Base-by-base conservation (phyloP, 768 basidiomycete species). In the Psilocybe sp. region DNA sequence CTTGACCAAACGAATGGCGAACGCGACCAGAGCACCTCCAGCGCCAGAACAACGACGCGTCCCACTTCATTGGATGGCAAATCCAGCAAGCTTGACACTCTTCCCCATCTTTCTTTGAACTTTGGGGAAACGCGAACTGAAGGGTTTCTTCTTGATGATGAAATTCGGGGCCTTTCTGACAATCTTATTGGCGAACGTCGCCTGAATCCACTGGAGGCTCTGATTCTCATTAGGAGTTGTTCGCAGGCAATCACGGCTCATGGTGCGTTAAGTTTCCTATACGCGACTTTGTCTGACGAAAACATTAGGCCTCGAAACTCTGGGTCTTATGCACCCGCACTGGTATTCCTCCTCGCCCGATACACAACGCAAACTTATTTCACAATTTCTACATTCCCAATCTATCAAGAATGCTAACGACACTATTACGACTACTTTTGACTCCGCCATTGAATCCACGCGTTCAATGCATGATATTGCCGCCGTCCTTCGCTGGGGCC, bases 281-380 rank as follows among this genome's bases (percentile, higher is more conserved):
- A 49, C 19, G 53, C 32, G 20, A 15, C 45, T 5, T 35, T 9
- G 12, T 11, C 14, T 15, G 19, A 18, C 1, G 28, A 38, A 12
- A 16, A 19, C 10, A 2, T 12, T 52, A 91, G 89, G 89, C n/a
- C 73, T 90, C 44, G 87, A 90, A 63, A 83, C 85, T 3, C 82
- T 88, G 40, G 90, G 89, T 15, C 75, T 92, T 40, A 92, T 92
- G 87, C 86, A 87, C 58, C 87, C 90, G 5, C 85, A 91, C 63
- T 92, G 87, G 89, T 75, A 86, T 63, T 84, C 88, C 36, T 76
- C 89, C 8, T 89, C 86, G 5, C 80, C 80, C 7, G 78, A 81
- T 9, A 67, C 77, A n/a, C 89, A 92, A 64, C 81, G 71, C 49
- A 70, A 63, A 51, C 81, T 92, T 31, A 80, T 90, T 49, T 86